Conservation (phyloP, 1,284 basidiomycete species). For the Ustilago lituana region DNA sequence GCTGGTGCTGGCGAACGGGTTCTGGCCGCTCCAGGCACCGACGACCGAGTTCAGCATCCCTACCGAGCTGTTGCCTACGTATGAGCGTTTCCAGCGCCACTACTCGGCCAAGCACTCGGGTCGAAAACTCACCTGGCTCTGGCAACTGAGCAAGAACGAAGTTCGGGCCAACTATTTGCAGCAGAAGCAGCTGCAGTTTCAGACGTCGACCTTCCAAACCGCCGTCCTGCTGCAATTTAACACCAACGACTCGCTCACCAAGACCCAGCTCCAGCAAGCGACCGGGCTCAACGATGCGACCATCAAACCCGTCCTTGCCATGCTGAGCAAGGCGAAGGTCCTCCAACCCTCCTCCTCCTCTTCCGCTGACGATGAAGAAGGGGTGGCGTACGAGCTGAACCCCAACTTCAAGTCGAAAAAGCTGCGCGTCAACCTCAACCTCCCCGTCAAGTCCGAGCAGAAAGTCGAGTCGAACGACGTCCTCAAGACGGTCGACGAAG, state of each 20-base stretch:
- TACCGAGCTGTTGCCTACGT: conserved; percentile 82
- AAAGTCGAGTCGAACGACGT: conserved; percentile 92
- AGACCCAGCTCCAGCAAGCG: conserved; percentile 81
- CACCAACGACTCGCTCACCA: conserved; percentile 79
- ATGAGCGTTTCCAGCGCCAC: conserved; percentile 91
- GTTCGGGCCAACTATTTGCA: conserved; percentile 89
- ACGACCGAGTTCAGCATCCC: conserved; percentile 89
- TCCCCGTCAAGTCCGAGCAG: conserved; percentile 91
- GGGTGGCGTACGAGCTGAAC: conserved; percentile 82
- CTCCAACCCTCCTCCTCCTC: conserved; percentile 71
- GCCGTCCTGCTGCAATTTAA: conserved; percentile 95
- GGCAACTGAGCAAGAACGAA: conserved; percentile 98
- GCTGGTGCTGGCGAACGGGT: conserved; percentile 93
- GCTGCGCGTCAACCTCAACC: conserved; percentile 82
- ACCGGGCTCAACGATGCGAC: conserved; percentile 86
- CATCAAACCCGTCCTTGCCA: conserved; percentile 81
- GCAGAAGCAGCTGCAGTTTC: conserved; percentile 89
- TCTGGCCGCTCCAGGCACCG: conserved; percentile 90
- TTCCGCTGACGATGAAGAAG: conserved; percentile 3
- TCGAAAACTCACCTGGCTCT: conserved; percentile 94
- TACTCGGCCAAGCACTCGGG: conserved; percentile 94
- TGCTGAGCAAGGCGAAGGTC: conserved; percentile 89
- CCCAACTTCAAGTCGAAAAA: conserved; percentile 90
- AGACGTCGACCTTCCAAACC: conserved; percentile 95
- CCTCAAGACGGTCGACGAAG: conserved; percentile 94